These are phyloP conservation scores for Erodium trifolium DNA, from an alignment of 441 rosid species.

Conservation along the genomic window DNA sequence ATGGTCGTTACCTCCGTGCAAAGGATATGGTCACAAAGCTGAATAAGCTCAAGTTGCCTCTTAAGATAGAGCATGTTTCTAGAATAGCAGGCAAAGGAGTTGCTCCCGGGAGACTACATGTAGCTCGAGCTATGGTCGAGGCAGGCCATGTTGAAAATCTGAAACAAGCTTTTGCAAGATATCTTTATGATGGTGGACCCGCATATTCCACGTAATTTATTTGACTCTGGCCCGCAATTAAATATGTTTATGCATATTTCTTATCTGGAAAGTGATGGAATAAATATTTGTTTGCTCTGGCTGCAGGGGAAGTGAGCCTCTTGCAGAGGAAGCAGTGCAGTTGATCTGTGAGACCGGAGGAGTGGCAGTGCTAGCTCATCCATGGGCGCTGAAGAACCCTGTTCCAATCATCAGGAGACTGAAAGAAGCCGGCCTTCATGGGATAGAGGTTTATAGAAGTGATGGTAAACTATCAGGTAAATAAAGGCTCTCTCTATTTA, in stretches of 20 bases:
- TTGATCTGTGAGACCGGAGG: slow-evolving; percentile 76
- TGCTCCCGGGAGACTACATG: slow-evolving; percentile 90
- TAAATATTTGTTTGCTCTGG: slow-evolving; percentile 14
- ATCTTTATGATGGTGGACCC: slow-evolving; percentile 84
- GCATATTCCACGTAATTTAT: slow-evolving; percentile 64
- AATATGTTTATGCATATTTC: slow-evolving; percentile 10
- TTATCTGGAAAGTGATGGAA: neutral
- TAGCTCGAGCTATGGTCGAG: slow-evolving; percentile 92
- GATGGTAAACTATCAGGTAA: slow-evolving; percentile 73
- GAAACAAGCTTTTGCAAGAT: slow-evolving; percentile 75
- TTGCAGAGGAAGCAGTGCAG: slow-evolving; percentile 60
- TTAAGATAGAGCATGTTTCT: slow-evolving; percentile 82
- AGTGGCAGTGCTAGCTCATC: slow-evolving; percentile 89
- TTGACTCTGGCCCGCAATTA: neutral
- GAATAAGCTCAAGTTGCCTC: slow-evolving; percentile 69
- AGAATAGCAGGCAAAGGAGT: slow-evolving; percentile 81
- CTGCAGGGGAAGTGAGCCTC: slow-evolving; percentile 80
- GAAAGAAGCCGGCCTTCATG: slow-evolving; percentile 83
- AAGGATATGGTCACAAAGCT: slow-evolving; percentile 63
- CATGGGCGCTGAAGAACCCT: slow-evolving; percentile 91
- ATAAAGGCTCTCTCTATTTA: neutral
- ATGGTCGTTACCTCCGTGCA: slow-evolving; percentile 76
- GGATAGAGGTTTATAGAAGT: slow-evolving; percentile 78
- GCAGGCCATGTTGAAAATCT: slow-evolving; percentile 80
- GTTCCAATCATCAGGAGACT: slow-evolving; percentile 46